Evolutionary conservation across 805 yeast genomes (phyloP).

Genomic region (Saccharomycopsis javanensis): DNA sequence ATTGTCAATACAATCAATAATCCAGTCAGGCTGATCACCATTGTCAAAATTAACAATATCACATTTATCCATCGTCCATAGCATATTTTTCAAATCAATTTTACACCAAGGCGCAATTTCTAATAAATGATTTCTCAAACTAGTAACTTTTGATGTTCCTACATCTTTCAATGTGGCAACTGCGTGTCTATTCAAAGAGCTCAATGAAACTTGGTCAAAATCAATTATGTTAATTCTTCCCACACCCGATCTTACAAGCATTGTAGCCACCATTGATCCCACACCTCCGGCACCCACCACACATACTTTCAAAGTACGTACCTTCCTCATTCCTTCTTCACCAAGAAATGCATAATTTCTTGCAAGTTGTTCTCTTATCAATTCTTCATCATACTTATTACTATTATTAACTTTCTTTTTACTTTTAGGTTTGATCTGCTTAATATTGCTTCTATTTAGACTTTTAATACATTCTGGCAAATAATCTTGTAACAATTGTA

Average conservation of each 20-base stretch:
- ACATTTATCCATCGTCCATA: constrained; percentile 66
- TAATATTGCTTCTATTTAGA: not conserved
- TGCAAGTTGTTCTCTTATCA: constrained; percentile 86
- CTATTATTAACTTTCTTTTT: not conserved
- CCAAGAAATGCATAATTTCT: constrained; percentile 89
- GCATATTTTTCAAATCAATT: constrained; percentile 64
- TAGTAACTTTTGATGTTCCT: constrained; percentile 81
- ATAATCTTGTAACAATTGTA: constrained; percentile 7
- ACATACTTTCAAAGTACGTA: constrained; percentile 68
- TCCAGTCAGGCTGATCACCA: constrained; percentile 56
- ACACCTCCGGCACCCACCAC: constrained; percentile 96
- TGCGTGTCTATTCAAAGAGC: constrained; percentile 89
- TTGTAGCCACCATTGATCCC: constrained; percentile 91
- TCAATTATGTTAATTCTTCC: constrained; percentile 72
- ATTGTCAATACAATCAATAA: constrained; percentile 94
- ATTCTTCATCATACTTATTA: constrained; percentile 44
- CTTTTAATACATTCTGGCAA: not conserved
- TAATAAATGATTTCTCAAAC: constrained; percentile 56
- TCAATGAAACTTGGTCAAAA: constrained; percentile 91
- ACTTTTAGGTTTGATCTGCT: not conserved
- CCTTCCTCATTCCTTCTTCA: constrained; percentile 66
- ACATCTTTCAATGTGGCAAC: constrained; percentile 89
- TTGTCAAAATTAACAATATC: constrained; percentile 43
- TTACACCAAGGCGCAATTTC: constrained; percentile 91
- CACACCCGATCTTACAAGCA: constrained; percentile 87